Evolutionary conservation across 345 rosid species (phyloP).

Genomic region (Brassica nigra): DNA sequence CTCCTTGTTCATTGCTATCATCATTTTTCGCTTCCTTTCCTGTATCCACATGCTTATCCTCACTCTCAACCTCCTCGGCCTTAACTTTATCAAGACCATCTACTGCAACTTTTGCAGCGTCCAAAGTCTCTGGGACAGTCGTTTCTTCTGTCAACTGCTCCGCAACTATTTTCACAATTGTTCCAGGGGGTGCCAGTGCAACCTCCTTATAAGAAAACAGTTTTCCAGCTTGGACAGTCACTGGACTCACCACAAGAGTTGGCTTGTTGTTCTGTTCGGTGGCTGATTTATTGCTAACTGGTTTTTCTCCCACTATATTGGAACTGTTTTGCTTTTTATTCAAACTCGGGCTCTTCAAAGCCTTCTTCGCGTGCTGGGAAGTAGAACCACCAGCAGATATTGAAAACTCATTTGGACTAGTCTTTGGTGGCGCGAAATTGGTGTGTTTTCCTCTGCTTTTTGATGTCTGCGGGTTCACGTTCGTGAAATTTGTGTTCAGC

Average conservation of each 20-base stretch:
- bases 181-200: conserved; percentile 96
- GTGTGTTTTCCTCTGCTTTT: conserved; percentile 65
- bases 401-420: conserved; percentile 52
- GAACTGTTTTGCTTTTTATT: conserved; percentile 58
- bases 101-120: conserved; percentile 28
- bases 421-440: conserved; percentile 65
- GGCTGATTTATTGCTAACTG: conserved; percentile 53
- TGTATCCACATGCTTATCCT: conserved; percentile 35
- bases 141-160: conserved; percentile 67
- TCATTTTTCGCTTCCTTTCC: conserved; percentile 37
- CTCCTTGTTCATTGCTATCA: conserved; percentile 41
- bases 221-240: conserved; percentile 79
- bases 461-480: conserved; percentile 63
- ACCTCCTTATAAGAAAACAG: conserved; percentile 97
- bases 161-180: conserved; percentile 81
- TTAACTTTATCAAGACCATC: conserved; percentile 44
- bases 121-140: conserved; percentile 35
- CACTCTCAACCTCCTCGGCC: conserved; percentile 41
- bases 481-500: conserved; percentile 84
- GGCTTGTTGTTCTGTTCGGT: conserved; percentile 60
- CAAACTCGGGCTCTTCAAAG: conserved; percentile 76
- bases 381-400: conserved; percentile 47
- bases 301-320: conserved; percentile 51
- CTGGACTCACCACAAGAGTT: conserved; percentile 49
- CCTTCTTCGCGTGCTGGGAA: conserved; percentile 56